A percentile compares a stretch with the other conserved stretches of the same genome.
Conservation (phyloP, 1,139 yeast species). For the Yamadazyma triangularis region DNA sequence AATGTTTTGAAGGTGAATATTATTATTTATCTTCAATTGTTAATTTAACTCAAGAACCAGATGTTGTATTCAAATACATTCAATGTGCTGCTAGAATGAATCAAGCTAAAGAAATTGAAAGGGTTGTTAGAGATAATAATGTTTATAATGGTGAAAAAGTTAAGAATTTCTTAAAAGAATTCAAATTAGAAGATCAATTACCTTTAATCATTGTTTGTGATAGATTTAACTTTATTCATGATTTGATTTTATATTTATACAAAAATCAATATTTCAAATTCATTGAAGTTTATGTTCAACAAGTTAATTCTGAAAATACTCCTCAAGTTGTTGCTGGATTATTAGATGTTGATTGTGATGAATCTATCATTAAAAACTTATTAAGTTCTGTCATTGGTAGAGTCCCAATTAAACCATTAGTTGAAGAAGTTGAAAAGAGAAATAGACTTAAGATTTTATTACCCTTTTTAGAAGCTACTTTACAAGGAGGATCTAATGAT, state of each 20-base stretch:
- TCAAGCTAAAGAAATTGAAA: constrained; percentile 90
- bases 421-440: constrained; percentile 93
- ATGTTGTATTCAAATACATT: constrained; percentile 92
- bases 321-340: constrained; percentile 97
- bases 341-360: constrained; percentile 96
- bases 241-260: constrained; percentile 86
- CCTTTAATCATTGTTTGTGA: constrained; percentile 97
- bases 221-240: constrained; percentile 87
- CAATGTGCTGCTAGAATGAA: constrained; percentile 90
- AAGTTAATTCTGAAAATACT: constrained; percentile 91
- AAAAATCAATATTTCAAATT: constrained; percentile 93
- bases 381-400: constrained; percentile 87
- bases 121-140: constrained; percentile 90
- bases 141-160: constrained; percentile 97
- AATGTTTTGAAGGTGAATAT: constrained; percentile 89
- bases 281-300: constrained; percentile 96
- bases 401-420: constrained; percentile 87
- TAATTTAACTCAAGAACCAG: constrained; percentile 89
- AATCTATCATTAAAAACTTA: constrained; percentile 74
- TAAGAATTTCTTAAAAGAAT: constrained; percentile 93
- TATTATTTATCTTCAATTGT: constrained; percentile 92
- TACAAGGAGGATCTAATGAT: constrained; percentile 84
- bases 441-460: constrained; percentile 86
- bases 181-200: constrained; percentile 88
- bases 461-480: constrained; percentile 89